Conservation (phyloP, 106 monocot species). For the Allium fistulosum region DNA sequence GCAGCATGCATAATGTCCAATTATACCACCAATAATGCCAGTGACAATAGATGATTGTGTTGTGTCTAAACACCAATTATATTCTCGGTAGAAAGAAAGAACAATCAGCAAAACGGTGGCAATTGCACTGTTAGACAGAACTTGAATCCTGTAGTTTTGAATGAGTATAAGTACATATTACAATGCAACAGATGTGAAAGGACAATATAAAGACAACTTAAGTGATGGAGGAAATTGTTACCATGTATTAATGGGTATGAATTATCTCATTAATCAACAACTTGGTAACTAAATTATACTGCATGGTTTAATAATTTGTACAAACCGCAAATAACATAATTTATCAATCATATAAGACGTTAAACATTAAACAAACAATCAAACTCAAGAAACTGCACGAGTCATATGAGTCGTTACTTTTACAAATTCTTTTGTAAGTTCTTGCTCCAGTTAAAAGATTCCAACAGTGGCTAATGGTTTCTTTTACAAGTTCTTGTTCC, state of each 20-base stretch:
- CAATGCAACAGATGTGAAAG: neutral
- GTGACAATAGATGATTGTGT: constrained; percentile 51
- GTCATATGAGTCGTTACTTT: too few species aligned
- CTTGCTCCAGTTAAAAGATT: too few species aligned
- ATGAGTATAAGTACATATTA: neutral
- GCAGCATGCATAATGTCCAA: constrained; percentile 94
- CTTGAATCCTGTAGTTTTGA: constrained; percentile 50
- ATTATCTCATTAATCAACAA: neutral
- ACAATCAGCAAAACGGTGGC: constrained; percentile 59
- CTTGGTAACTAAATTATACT: too few species aligned
- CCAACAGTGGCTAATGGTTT: too few species aligned
- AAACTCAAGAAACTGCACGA: too few species aligned
- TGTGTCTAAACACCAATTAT: constrained; percentile 70
- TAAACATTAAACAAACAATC: too few species aligned
- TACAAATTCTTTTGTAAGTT: too few species aligned
- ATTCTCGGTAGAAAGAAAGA: constrained; percentile 26
- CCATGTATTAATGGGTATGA: neutral
- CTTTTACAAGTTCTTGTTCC: too few species aligned
- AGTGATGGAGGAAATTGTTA: neutral
- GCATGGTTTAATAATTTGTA: too few species aligned
- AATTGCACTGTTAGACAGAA: constrained; percentile 66
- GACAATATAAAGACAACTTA: neutral
- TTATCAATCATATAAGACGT: too few species aligned
- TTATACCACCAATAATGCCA: constrained; percentile 73
- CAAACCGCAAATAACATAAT: too few species aligned